Base-by-base conservation (phyloP, 371 early-diverging fungal species). In the Apophysomyces elegans region DNA sequence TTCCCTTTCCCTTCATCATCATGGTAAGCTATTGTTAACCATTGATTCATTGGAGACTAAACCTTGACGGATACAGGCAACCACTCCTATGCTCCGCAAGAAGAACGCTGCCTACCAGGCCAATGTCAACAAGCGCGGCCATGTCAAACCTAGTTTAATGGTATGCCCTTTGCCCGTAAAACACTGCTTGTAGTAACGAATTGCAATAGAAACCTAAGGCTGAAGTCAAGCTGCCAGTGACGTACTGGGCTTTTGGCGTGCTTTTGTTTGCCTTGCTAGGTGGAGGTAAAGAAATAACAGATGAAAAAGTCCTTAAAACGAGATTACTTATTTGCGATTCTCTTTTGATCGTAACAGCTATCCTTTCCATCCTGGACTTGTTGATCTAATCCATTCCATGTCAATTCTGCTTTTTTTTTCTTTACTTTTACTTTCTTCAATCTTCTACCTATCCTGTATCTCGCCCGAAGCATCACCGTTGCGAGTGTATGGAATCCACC, bases 41-140 rank as follows among this genome's bases (percentile, higher is more conserved):
- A 16, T 26, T 9, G n/a, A 46, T 7, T 13, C 7, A 8, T 41
- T 13, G 9, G 9, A 26, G 6, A 12, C 32, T 39, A 35, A 54
- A 36, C 18, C 12, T 4, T 37, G 16, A 58, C 35, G 3, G 5
- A 16, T 56, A 32, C 46, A 74, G 78, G 72, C 78, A 43, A 66
- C 78, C 56, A 70, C 73, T 46, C 75, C 75, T 37, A 67, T 61
- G 32, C 75, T 78, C 62, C 72, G 78, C 41, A 69, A 78, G 61
- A 78, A 78, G 71, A 78, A 78, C 12, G 71, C 67, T 58, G 67
- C 72, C 37, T 78, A 78, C 61, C 78, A 78, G 58, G 58, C 65
- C 57, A 78, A 78, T 12, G 67, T 78, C 45, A 67, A 70, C 64
- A 72, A 74, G 62, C 75, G 78, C 62, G 78, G 78, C 8, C 72